A percentile compares a stretch with the other conserved stretches of the same genome.
Evolutionary conservation across 768 basidiomycete genomes (phyloP).

Genomic region (Lactarius akahatsu): DNA sequence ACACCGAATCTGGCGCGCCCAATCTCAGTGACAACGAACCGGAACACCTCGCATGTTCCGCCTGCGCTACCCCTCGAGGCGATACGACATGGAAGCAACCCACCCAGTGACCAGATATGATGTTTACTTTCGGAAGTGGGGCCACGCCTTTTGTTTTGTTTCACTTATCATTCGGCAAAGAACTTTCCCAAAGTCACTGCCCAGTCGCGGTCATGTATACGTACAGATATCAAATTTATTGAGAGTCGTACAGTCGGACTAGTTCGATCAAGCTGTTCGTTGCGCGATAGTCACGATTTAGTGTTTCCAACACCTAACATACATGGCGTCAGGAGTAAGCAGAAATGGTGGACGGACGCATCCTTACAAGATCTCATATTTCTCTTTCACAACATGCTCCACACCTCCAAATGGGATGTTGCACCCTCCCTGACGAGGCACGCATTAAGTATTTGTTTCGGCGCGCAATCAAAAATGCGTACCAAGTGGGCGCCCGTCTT

Average conservation of each 20-base stretch:
- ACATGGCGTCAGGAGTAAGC: conserved; percentile 1
- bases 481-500: conserved; percentile 73
- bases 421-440: conserved; percentile 8
- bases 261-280: not conserved
- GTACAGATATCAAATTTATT: not conserved
- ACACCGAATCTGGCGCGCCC: conserved; percentile 6
- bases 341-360: not conserved
- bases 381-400: conserved; percentile 41
- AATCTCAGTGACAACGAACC: conserved; percentile 49
- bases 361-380: conserved; percentile 48
- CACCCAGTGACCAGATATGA: conserved; percentile 12
- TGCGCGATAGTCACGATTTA: not conserved
- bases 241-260: not conserved
- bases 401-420: conserved; percentile 8
- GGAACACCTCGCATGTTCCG: conserved; percentile 58
- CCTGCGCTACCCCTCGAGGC: conserved; percentile 55
- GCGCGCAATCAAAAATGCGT: conserved; percentile 33
- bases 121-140: not conserved
- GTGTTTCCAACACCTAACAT: conserved; percentile 40
- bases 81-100: conserved; percentile 30
- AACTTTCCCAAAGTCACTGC: not conserved
- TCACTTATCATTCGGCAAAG: not conserved
- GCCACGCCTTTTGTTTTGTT: not conserved
- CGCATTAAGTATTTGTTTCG: conserved; percentile 30
- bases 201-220: not conserved